These are phyloP conservation scores for Eragrostis nindensis DNA, from an alignment of 176 grass and related monocot genomes.

Conservation along the genomic window DNA sequence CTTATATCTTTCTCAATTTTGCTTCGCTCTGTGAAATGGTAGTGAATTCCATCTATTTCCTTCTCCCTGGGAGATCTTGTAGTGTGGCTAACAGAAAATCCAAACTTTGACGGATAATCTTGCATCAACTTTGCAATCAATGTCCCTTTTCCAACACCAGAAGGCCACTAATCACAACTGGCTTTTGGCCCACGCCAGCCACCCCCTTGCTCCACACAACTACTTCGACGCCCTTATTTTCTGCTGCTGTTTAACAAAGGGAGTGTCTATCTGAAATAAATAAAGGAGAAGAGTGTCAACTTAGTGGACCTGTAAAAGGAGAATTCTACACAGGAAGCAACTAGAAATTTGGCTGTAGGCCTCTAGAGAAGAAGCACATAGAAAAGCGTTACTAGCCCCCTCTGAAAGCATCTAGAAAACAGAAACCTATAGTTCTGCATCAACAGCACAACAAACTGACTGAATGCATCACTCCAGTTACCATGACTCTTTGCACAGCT, in stretches of 20 bases:
- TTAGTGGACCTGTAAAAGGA: not conserved
- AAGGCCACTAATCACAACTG: constrained; percentile 91
- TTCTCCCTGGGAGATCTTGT: constrained; percentile 88
- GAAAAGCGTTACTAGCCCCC: not conserved
- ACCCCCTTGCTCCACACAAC: constrained; percentile 91
- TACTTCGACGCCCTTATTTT: constrained; percentile 66
- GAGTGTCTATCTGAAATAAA: constrained; percentile 68
- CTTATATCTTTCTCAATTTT: constrained; percentile 88
- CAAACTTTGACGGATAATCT: constrained; percentile 88
- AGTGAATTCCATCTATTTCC: constrained; percentile 93
- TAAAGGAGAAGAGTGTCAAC: constrained; percentile 24
- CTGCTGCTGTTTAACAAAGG: constrained; percentile 79
- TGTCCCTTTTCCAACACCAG: constrained; percentile 98
- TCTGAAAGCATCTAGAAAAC: not conserved
- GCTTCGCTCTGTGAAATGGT: constrained; percentile 76
- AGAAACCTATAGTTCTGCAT: not conserved
- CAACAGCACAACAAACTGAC: not conserved
- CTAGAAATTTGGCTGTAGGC: constrained; percentile 1
- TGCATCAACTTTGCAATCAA: constrained; percentile 94
- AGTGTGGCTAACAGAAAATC: constrained; percentile 98
- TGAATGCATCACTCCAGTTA: not conserved
- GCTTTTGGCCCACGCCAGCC: constrained; percentile 62
- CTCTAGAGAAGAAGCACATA: not conserved
- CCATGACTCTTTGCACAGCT: not conserved
- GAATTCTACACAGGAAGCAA: constrained; percentile 2